Evolutionary conservation across 2,329 filamentous ascomycete species (phyloP).

Genomic region (Cercospora citrullina): DNA sequence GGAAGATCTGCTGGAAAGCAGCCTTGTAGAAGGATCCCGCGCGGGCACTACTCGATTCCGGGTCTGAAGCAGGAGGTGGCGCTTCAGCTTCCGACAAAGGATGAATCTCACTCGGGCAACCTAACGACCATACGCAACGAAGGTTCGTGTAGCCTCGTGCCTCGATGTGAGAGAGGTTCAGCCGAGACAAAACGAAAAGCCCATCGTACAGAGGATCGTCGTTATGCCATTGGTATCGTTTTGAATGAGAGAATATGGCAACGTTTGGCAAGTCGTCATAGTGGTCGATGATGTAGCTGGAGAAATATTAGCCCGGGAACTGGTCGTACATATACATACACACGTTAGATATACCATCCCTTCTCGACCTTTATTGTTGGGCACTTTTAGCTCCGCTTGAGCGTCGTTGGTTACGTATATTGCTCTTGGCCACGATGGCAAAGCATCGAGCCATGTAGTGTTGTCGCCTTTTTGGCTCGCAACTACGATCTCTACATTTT

Average conservation of each 20-base stretch:
- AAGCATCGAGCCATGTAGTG: slow-evolving; percentile 45
- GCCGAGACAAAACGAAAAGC: slow-evolving; percentile 49
- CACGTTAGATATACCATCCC: slow-evolving; percentile 54
- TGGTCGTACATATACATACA: slow-evolving; percentile 13
- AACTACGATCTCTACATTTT: slow-evolving; percentile 1
- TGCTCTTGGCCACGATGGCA: slow-evolving; percentile 43
- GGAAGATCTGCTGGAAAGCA: slow-evolving; percentile 54
- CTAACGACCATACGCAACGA: slow-evolving; percentile 54
- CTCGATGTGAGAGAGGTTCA: slow-evolving; percentile 52
- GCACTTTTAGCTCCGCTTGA: slow-evolving; percentile 43
- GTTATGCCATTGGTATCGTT: slow-evolving; percentile 58
- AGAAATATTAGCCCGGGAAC: not conserved
- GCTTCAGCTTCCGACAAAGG: slow-evolving; percentile 44
- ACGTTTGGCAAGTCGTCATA: slow-evolving; percentile 57
- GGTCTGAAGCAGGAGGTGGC: slow-evolving; percentile 13
- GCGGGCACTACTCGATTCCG: slow-evolving; percentile 41
- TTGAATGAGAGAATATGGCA: slow-evolving; percentile 60
- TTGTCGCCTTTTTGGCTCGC: slow-evolving; percentile 21
- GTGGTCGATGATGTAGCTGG: slow-evolving; percentile 53
- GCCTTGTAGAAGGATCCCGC: slow-evolving; percentile 52
- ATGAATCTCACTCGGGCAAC: slow-evolving; percentile 54
- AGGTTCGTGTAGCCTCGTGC: slow-evolving; percentile 56
- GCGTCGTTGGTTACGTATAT: slow-evolving; percentile 48
- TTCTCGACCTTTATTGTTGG: slow-evolving; percentile 51
- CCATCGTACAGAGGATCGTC: slow-evolving; percentile 54